Evolutionary conservation across 169 alveolate genomes (phyloP).

Genomic region (Miamiensis avidus): DNA sequence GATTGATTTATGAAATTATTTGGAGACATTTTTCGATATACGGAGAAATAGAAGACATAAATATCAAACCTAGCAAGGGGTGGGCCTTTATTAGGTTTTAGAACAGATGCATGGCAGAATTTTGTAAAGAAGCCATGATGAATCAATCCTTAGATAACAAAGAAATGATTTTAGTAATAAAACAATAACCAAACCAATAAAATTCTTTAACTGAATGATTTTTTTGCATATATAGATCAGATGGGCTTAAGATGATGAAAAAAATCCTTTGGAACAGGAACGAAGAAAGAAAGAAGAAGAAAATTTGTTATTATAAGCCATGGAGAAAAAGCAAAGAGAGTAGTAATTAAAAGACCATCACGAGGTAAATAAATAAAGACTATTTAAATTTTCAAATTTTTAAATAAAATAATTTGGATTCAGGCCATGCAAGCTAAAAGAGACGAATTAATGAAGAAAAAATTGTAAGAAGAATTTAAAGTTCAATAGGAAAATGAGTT

Average conservation of each 20-base stretch:
- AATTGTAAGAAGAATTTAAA: no score
- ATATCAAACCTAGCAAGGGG: constrained; percentile 91
- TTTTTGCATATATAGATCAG: no score
- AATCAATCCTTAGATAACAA: constrained; percentile 92
- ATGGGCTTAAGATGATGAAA: background rate
- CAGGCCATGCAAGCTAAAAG: background rate
- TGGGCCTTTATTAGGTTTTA: constrained; percentile 94
- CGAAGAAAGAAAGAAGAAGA: background rate
- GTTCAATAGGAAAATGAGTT: background rate
- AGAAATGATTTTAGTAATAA: constrained; percentile 78
- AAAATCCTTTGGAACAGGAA: background rate
- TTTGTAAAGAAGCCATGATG: constrained; percentile 99
- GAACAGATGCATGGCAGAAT: constrained; percentile 98
- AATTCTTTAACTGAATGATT: no score
- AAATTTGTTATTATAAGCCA: background rate
- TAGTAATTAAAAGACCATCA: background rate
- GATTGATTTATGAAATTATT: constrained; percentile 88
- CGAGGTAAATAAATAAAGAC: background rate
- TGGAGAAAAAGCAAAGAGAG: background rate
- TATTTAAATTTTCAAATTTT: no score
- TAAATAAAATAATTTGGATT: no score
- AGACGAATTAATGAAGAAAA: background rate
- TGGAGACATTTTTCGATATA: constrained; percentile 93
- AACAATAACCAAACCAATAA: no score
- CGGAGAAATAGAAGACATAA: constrained; percentile 95